A percentile compares a stretch with the other conserved stretches of the same genome.
Evolutionary conservation across 2,329 filamentous ascomycete genomes (phyloP).

Genomic region (Dendrostoma leiphaemia): DNA sequence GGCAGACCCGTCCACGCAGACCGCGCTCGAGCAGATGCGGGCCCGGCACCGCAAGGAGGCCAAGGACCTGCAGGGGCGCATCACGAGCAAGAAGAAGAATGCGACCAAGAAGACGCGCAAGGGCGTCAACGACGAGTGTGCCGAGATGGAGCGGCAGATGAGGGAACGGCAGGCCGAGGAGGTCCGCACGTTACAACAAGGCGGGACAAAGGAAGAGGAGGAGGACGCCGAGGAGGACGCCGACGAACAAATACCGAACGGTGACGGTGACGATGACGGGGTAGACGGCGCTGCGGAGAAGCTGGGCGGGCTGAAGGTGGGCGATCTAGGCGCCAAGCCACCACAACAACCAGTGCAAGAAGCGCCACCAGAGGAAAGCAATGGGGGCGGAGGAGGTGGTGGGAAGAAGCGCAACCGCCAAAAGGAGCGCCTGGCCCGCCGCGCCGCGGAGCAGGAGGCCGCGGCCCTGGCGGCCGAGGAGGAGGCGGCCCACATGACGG

Average conservation of each 20-base stretch:
- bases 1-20: slow-evolving; percentile 28
- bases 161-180: slow-evolving; percentile 67
- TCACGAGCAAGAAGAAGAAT: slow-evolving; percentile 95
- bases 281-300: slow-evolving; percentile 13
- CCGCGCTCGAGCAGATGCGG: slow-evolving; percentile 75
- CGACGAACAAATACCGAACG: slow-evolving; percentile 9
- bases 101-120: slow-evolving; percentile 85
- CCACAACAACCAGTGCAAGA: slow-evolving; percentile 12
- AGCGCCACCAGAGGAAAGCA: slow-evolving; percentile 17
- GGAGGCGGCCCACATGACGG: slow-evolving; percentile 73
- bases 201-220: too few species aligned
- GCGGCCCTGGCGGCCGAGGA: slow-evolving; percentile 64
- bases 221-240: slow-evolving; percentile 30
- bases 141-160: slow-evolving; percentile 63
- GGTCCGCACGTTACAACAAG: too few species aligned
- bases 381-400: slow-evolving; percentile 22
- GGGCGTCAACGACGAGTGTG: slow-evolving; percentile 74
- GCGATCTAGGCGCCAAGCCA: slow-evolving; percentile 21
- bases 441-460: slow-evolving; percentile 80
- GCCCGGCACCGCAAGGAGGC: slow-evolving; percentile 84
- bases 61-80: slow-evolving; percentile 77
- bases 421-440: slow-evolving; percentile 85
- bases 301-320: slow-evolving; percentile 20
- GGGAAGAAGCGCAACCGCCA: slow-evolving; percentile 82
- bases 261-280: slow-evolving; percentile 12